phyloP scores from a whole-genome alignment of 2,329 filamentous ascomycete genomes.

The Tolypocladium guangdongense region DNA sequence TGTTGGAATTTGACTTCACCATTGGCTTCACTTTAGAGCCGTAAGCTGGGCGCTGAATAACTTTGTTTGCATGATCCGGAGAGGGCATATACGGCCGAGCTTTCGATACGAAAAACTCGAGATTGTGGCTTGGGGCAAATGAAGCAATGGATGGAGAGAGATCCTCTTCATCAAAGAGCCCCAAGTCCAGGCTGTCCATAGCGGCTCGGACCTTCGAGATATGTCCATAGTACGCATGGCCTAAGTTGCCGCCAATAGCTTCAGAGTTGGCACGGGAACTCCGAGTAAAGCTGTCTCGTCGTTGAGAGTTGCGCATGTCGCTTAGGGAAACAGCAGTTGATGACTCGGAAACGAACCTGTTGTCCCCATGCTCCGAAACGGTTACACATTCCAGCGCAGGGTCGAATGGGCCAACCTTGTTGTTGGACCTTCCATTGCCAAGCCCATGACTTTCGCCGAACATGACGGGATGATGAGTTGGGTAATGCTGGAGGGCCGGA shows the following conservation, averaged over 20 bases:
- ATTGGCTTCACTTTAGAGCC: conserved; percentile 3
- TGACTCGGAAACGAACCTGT: conserved; percentile 2
- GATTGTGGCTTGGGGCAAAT: neutral
- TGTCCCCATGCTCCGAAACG: neutral
- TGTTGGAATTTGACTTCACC: neutral
- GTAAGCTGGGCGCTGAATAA: neutral
- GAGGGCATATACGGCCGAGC: conserved; percentile 1
- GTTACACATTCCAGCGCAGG: neutral
- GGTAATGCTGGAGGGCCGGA: conserved; percentile 11
- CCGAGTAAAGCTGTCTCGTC: neutral
- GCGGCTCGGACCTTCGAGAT: neutral
- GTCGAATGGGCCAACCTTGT: conserved; percentile 11
- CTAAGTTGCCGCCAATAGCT: neutral
- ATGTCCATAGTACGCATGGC: neutral
- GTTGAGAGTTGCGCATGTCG: neutral
- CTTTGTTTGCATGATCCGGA: neutral
- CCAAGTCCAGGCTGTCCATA: neutral
- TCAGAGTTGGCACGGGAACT: neutral
- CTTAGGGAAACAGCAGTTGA: conserved; percentile 2
- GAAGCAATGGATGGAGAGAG: neutral
- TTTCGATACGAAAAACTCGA: conserved; percentile 3
- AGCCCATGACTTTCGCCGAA: conserved; percentile 1
- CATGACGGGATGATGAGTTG: conserved; percentile 2
- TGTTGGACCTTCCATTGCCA: conserved; percentile 1
- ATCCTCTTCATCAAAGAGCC: neutral